Conservation (phyloP, 1,284 basidiomycete genomes). For the Polyporus tsugae region DNA sequence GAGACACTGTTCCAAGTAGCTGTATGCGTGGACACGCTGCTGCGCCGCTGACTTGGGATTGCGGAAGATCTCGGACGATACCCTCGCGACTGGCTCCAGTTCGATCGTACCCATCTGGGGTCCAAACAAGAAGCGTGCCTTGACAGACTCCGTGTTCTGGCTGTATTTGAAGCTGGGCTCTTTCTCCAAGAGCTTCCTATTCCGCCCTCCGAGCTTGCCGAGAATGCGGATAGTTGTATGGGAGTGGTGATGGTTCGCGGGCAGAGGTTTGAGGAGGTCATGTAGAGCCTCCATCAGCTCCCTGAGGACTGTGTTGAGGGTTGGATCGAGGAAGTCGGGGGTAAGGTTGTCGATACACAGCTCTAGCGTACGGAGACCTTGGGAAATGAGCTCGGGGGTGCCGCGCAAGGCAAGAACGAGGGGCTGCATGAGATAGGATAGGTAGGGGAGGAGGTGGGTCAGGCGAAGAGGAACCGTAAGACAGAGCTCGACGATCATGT, state of each 20-base stretch:
- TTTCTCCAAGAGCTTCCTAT: slow-evolving; percentile 87
- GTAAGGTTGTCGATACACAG: slow-evolving; percentile 99
- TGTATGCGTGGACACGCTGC: slow-evolving; percentile 75
- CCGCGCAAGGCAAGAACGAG: slow-evolving; percentile 93
- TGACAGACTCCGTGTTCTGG: slow-evolving; percentile 73
- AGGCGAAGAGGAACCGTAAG: slow-evolving; percentile 96
- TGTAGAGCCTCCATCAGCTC: slow-evolving; percentile 97
- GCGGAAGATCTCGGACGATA: slow-evolving; percentile 75
- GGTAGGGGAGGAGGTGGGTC: slow-evolving; percentile 95
- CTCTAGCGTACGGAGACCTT: slow-evolving; percentile 96
- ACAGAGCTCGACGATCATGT: slow-evolving; percentile 97
- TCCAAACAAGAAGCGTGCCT: slow-evolving; percentile 78
- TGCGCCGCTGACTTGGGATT: slow-evolving; percentile 67
- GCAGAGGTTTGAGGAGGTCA: slow-evolving; percentile 89
- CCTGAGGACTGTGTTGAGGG: slow-evolving; percentile 90
- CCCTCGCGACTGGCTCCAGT: slow-evolving; percentile 73
- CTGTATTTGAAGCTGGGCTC: slow-evolving; percentile 83
- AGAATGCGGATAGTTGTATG: slow-evolving; percentile 97
- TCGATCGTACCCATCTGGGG: slow-evolving; percentile 76
- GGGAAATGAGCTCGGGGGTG: slow-evolving; percentile 90
- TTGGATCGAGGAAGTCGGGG: slow-evolving; percentile 98
- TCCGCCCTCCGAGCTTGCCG: slow-evolving; percentile 96
- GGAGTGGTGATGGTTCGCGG: slow-evolving; percentile 91
- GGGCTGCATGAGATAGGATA: slow-evolving; percentile 97
- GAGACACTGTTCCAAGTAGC: slow-evolving; percentile 80